Percentiles rank a stretch among this genome's conserved stretches.
phyloP scores from a whole-genome alignment of 1,284 basidiomycete genomes.

The Cutaneotrichosporon dermatis region DNA sequence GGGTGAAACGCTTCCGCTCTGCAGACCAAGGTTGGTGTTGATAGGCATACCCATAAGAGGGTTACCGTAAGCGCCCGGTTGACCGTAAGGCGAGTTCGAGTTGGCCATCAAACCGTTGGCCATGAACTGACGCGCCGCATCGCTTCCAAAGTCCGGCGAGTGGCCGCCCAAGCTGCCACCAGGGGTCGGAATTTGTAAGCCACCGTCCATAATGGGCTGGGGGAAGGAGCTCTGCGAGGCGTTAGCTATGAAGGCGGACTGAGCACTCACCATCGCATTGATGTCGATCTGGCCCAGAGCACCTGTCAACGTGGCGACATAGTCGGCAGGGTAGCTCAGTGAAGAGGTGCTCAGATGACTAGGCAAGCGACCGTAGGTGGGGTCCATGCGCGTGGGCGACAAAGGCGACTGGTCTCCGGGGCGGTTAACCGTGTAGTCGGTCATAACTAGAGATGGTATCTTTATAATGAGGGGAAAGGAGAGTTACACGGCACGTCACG shows the following conservation, averaged over 20 bases:
- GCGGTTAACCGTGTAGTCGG: conserved; percentile 21
- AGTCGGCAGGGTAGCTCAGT: conserved; percentile 13
- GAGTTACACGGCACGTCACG: neutral
- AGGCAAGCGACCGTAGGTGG: conserved; percentile 14
- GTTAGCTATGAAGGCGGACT: neutral
- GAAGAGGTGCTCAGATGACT: conserved; percentile 5
- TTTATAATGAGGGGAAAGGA: neutral
- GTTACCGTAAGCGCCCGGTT: conserved; percentile 7
- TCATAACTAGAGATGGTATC: conserved; percentile 3
- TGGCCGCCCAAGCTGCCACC: conserved; percentile 15
- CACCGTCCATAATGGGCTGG: conserved; percentile 6
- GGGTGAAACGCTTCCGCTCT: neutral
- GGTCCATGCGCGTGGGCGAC: conserved; percentile 16
- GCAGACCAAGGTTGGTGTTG: conserved; percentile 2
- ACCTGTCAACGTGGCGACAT: conserved; percentile 17
- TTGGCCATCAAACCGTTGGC: conserved; percentile 8
- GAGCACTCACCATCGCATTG: conserved; percentile 14
- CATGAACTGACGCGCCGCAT: conserved; percentile 12
- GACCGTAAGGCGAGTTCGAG: conserved; percentile 5
- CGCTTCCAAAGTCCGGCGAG: conserved; percentile 20
- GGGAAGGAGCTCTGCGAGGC: conserved; percentile 15
- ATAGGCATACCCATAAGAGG: conserved; percentile 7
- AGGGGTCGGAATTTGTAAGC: conserved; percentile 10
- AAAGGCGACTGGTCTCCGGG: conserved; percentile 14
- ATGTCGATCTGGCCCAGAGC: conserved; percentile 18